These are phyloP conservation scores for Amanita pseudoporphyria DNA, from an alignment of 768 basidiomycete species.

Conservation along the genomic window DNA sequence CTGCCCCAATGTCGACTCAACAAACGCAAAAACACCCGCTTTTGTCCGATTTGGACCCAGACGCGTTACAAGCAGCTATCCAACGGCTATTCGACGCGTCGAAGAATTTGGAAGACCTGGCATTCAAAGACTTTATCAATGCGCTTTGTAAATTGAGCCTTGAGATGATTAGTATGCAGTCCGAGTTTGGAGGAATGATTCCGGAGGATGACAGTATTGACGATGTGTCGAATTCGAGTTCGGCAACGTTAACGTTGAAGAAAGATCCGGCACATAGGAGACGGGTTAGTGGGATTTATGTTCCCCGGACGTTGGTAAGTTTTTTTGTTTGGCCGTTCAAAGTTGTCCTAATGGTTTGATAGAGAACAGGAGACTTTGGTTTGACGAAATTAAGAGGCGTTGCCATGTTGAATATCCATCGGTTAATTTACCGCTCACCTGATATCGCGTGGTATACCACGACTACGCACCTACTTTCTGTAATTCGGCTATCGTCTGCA, in stretches of 20 bases:
- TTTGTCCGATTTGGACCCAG: constrained; percentile 64
- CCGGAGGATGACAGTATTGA: constrained; percentile 31
- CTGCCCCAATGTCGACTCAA: not conserved
- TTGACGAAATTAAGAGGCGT: constrained; percentile 78
- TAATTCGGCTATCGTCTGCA: constrained; percentile 60
- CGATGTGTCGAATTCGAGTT: constrained; percentile 21
- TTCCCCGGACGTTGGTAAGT: constrained; percentile 69
- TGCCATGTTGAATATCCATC: constrained; percentile 73
- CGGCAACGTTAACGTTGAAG: constrained; percentile 29
- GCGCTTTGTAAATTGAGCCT: constrained; percentile 81
- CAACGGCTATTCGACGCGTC: constrained; percentile 83
- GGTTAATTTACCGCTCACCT: constrained; percentile 76
- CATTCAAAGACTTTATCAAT: constrained; percentile 67
- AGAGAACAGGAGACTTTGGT: constrained; percentile 94
- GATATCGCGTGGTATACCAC: constrained; percentile 80
- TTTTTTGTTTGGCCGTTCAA: not conserved
- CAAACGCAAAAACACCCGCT: constrained; percentile 41
- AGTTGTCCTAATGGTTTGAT: constrained; percentile 1
- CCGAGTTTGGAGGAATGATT: constrained; percentile 26
- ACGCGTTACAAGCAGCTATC: constrained; percentile 63
- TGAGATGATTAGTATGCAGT: constrained; percentile 91
- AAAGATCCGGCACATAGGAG: constrained; percentile 44
- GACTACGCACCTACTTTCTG: constrained; percentile 69
- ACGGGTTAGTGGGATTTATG: constrained; percentile 81
- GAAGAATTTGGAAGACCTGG: constrained; percentile 71